phyloP scores from a whole-genome alignment of 2,329 filamentous ascomycete genomes.

The Monosporascus sp. region DNA sequence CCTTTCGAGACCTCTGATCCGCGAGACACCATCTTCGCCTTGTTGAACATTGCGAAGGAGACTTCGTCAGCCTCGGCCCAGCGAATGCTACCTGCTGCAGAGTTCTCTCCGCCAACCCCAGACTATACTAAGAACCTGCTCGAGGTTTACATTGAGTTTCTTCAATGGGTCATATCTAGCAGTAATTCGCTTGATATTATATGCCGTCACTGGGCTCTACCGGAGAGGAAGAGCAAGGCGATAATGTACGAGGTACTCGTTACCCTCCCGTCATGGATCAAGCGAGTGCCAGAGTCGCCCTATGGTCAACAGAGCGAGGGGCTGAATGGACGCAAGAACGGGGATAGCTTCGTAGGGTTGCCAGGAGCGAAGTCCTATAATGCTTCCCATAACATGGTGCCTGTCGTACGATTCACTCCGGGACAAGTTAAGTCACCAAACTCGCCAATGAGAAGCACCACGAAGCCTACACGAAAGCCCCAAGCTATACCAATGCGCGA shows the following conservation, averaged over 20 bases:
- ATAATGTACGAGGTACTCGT: neutral
- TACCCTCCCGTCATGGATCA: constrained; percentile 10
- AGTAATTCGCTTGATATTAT: constrained; percentile 17
- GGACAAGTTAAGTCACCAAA: no score
- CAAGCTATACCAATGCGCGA: no score
- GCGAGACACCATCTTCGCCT: constrained; percentile 18
- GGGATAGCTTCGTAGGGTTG: constrained; percentile 8
- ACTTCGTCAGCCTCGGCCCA: neutral
- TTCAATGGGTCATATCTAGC: constrained; percentile 6
- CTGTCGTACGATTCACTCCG: neutral
- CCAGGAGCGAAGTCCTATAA: constrained; percentile 2
- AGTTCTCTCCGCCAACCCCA: neutral
- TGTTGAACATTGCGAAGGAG: constrained; percentile 16
- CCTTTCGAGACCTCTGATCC: constrained; percentile 19
- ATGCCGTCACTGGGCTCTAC: constrained; percentile 16
- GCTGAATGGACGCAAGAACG: constrained; percentile 7
- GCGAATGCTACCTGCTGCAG: neutral
- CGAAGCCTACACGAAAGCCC: no score
- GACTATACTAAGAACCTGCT: constrained; percentile 1
- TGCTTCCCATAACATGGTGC: neutral
- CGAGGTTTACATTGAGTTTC: constrained; percentile 13
- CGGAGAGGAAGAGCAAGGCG: constrained; percentile 1
- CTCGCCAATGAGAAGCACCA: no score
- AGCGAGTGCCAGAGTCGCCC: constrained; percentile 1
- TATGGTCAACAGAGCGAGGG: constrained; percentile 4